Conservation (phyloP, 2,329 filamentous ascomycete species). For the Tolypocladium sp. region DNA sequence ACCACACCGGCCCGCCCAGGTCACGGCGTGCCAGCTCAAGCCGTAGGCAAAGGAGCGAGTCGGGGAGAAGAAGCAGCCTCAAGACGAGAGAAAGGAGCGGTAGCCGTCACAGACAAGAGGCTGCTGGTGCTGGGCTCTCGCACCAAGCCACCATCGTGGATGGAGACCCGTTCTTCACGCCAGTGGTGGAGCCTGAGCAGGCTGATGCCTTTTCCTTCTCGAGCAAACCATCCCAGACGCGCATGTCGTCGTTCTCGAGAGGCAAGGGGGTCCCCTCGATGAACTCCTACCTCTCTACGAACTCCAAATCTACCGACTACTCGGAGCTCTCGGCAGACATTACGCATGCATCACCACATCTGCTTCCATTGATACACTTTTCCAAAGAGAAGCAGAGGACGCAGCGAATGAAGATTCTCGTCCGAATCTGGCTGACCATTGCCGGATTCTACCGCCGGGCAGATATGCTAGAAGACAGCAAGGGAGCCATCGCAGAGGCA, state of each 20-base stretch:
- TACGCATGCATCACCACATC: constrained; percentile 33
- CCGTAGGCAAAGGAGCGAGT: constrained; percentile 32
- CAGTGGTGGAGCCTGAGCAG: constrained; percentile 29
- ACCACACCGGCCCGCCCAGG: constrained; percentile 17
- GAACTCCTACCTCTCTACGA: constrained; percentile 34
- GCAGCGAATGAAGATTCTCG: constrained; percentile 45
- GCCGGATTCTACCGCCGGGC: constrained; percentile 81
- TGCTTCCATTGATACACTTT: constrained; percentile 45
- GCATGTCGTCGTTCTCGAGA: constrained; percentile 31
- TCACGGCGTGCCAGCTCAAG: constrained; percentile 25
- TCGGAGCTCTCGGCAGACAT: constrained; percentile 29
- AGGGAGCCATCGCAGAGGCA: constrained; percentile 73
- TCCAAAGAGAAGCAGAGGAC: constrained; percentile 42
- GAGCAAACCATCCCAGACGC: constrained; percentile 27
- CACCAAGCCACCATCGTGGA: constrained; percentile 35
- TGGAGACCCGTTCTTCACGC: constrained; percentile 41
- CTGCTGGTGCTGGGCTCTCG: constrained; percentile 26
- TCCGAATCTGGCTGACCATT: constrained; percentile 85
- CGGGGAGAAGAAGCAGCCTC: constrained; percentile 40
- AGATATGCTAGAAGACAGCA: constrained; percentile 68
- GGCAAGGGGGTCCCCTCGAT: constrained; percentile 33
- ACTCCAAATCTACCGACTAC: constrained; percentile 28
- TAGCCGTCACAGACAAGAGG: constrained; percentile 34
- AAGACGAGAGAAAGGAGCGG: constrained; percentile 43
- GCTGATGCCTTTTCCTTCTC: constrained; percentile 36